phyloP scores from a whole-genome alignment of 257 asterid species.

The Pogostemon cablin region DNA sequence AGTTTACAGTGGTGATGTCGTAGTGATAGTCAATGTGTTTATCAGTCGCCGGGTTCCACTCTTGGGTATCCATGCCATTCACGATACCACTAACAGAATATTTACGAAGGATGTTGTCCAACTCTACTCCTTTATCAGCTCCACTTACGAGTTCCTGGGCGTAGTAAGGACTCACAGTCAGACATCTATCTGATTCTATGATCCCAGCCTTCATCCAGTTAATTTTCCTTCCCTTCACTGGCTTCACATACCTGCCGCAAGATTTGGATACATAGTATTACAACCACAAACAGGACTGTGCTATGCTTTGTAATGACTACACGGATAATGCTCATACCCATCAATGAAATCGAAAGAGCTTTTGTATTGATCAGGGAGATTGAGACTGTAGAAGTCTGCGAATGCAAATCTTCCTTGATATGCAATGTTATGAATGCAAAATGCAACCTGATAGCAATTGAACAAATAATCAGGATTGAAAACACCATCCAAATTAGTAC shows the following conservation, averaged over 20 bases:
- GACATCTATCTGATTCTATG: slow-evolving; percentile 58
- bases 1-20: slow-evolving; percentile 72
- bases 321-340: slow-evolving; percentile 56
- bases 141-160: slow-evolving; percentile 80
- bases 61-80: slow-evolving; percentile 92
- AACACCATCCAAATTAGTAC: not conserved
- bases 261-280: slow-evolving; percentile 17
- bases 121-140: slow-evolving; percentile 87
- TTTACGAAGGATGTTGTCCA: slow-evolving; percentile 60
- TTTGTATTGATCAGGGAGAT: slow-evolving; percentile 72
- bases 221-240: slow-evolving; percentile 88
- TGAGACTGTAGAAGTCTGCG: slow-evolving; percentile 76
- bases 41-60: slow-evolving; percentile 93
- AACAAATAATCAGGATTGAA: slow-evolving; percentile 14
- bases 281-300: slow-evolving; percentile 1
- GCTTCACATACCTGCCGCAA: slow-evolving; percentile 64
- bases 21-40: slow-evolving; percentile 67
- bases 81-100: slow-evolving; percentile 60
- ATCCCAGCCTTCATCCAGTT: slow-evolving; percentile 99
- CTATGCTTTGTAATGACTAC: not conserved
- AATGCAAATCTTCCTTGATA: slow-evolving; percentile 91
- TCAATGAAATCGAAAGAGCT: slow-evolving; percentile 91
- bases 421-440: slow-evolving; percentile 98
- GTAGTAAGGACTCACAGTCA: slow-evolving; percentile 93
- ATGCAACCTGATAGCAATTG: slow-evolving; percentile 60